Evolutionary conservation across 1,139 yeast genomes (phyloP), one percentile per base, ranked within the genome.

Genomic region (Saccharomyces hybrid): DNA sequence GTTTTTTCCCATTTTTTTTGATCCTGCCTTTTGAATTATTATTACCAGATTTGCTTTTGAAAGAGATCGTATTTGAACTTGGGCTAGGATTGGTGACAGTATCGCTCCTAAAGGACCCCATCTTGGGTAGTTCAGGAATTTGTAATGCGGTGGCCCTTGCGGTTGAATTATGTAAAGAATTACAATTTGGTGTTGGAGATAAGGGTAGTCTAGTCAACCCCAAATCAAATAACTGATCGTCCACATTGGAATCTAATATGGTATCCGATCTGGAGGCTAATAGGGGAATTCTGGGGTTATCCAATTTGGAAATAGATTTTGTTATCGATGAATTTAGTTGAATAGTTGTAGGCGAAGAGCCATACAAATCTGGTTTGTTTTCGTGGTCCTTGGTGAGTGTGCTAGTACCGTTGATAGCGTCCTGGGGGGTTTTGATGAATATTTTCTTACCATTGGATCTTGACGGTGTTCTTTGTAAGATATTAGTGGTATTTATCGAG

Each of bases 271-370:
- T 47, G 24, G 48, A 41, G 32, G 27, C 47, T 26, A 14, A 47
- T 26, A 12, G 27, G 24, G 29, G 46, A 24, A 34, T 51, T 34
- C 53, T 47, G 7, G 49, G 14, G 27, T 46, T 52, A 50, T 60
- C 59, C 34, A 61, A 27, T 49, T 59, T 61, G 14, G 59, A 58
- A 4, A 61, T 55, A 4, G 70, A 66, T 53, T 67, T 67, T 2
- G 69, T 66, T 11, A 65, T 69, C 1, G 71, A 67, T 2, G 71
- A 68, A 54, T 68, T 64, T 31, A 68, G 59, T 56, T 67, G 71
- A 47, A 68, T 67, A 9, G 71, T 68, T 1, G 71, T 68, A 11
- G 71, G 71, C 2, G 71, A 68, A 12, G 71, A 68, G 4, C 71
- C 71, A 54, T 63, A 67, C 2, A 61, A 56, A 44, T 61, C 61